Base-by-base conservation (phyloP, 495 filamentous ascomycete species). In the Cenococcum geophilum region DNA sequence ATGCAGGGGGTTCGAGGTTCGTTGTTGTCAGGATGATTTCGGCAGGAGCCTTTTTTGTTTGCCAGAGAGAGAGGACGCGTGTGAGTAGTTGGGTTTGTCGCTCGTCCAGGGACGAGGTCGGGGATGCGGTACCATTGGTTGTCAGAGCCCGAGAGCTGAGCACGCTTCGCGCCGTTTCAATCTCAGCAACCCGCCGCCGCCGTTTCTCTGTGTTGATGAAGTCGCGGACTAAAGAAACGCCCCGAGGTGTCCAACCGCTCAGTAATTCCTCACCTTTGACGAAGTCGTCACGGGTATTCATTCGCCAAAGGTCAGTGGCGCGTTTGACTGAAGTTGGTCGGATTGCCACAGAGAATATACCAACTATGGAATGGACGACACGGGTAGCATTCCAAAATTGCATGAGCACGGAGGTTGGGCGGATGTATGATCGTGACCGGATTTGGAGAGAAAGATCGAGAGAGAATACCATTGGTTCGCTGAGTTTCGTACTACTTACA, bases 261-360 rank as follows among this genome's bases (percentile, higher is more conserved):
- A 98, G 78, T 20, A 83, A 78, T 71, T 98, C 93, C 73, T 97
- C 92, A 34, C 93, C 93, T 71, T 95, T 95, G 64, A 97, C 87
- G 67, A 95, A 97, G 69, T 92, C 88, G 63, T 92, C 85, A 51
- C 89, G 85, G 2, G 90, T 97, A 72, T 91, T 92, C 91, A 98
- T 95, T 54, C 93, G 82, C 93, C 93, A 98, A 4, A 98, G 79
- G 68, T 98, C 93, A 8, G 89, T 89, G 0, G 89, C 93, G 27
- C 89, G 83, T 73, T 96, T 96, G 43, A 92, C 89, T 21, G 91
- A 89, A 11, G 88, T 84, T 0, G 93, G 93, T 43, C 87, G 88
- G 71, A 99, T 84, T 27, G 83, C 82, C 40, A 97, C 75, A 9
- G 88, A 88, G 76, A 95, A 99, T 62, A 95, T 86, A 42, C 83